phyloP scores from a whole-genome alignment of 2,329 filamentous ascomycete genomes.

The Clarireedia paspali region DNA sequence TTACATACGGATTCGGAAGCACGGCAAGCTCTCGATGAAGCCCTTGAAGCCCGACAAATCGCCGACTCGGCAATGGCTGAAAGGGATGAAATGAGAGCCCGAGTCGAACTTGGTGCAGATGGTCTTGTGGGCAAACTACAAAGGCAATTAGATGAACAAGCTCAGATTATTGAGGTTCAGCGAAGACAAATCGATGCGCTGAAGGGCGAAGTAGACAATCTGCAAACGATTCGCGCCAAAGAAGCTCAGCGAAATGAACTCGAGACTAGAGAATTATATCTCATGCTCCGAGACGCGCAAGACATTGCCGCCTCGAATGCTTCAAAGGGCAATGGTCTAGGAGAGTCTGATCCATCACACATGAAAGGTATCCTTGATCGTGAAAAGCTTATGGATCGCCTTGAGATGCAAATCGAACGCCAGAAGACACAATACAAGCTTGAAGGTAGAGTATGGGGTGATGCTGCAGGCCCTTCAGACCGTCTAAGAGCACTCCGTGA shows the following conservation, averaged over 20 bases:
- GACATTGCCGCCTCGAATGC: slow-evolving; percentile 89
- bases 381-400: slow-evolving; percentile 82
- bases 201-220: slow-evolving; percentile 81
- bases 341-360: slow-evolving; percentile 60
- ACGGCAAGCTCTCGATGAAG: slow-evolving; percentile 84
- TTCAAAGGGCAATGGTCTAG: slow-evolving; percentile 44
- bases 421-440: slow-evolving; percentile 98
- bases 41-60: slow-evolving; percentile 81
- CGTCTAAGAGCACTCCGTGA: slow-evolving; percentile 85
- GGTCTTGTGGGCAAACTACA: slow-evolving; percentile 89
- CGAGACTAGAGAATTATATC: slow-evolving; percentile 91
- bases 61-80: slow-evolving; percentile 95
- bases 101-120: slow-evolving; percentile 85
- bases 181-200: slow-evolving; percentile 76
- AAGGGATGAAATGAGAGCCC: slow-evolving; percentile 85
- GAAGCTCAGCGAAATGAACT: slow-evolving; percentile 92
- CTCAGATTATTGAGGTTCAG: slow-evolving; percentile 83
- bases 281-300: slow-evolving; percentile 96
- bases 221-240: slow-evolving; percentile 79
- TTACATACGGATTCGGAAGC: slow-evolving; percentile 95
- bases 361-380: slow-evolving; percentile 93
- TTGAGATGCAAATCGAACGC: slow-evolving; percentile 91
- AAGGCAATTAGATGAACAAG: slow-evolving; percentile 88
- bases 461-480: slow-evolving; percentile 78
- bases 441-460: slow-evolving; percentile 85